Percentiles rank a stretch among this genome's conserved stretches.
These are phyloP conservation scores for Cokeromyces recurvatus DNA, from an alignment of 371 early-diverging fungal genomes.

Conservation along the genomic window DNA sequence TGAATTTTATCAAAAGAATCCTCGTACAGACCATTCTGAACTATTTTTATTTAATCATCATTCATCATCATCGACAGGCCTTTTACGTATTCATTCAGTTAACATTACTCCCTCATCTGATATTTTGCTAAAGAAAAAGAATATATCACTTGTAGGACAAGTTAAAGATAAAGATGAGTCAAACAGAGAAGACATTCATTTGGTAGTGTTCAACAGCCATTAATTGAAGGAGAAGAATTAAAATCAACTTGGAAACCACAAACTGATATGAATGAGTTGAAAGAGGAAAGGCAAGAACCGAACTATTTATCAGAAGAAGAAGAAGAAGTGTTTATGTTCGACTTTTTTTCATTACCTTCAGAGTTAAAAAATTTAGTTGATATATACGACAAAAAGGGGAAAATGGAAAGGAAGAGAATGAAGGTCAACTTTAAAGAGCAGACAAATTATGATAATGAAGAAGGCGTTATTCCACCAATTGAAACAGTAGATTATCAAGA, in stretches of 20 bases:
- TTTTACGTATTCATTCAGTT: not conserved
- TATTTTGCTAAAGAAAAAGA: not conserved
- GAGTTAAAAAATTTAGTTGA: constrained; percentile 22
- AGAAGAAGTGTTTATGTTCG: constrained; percentile 15
- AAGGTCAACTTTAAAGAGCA: constrained; percentile 2
- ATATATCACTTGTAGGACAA: not conserved
- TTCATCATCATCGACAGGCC: not conserved
- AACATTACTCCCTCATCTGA: constrained; percentile 1
- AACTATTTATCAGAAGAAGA: not conserved
- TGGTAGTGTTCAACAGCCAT: constrained; percentile 5
- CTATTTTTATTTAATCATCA: no score
- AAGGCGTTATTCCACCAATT: no score
- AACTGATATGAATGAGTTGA: not conserved
- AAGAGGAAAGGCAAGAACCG: not conserved
- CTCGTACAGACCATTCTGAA: no score
- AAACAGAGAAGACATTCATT: constrained; percentile 12
- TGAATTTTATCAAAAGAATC: no score
- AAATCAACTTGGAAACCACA: no score
- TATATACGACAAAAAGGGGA: constrained; percentile 13
- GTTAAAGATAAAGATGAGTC: not conserved
- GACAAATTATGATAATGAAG: constrained; percentile 1
- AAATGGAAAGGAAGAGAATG: constrained; percentile 6
- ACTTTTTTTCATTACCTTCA: constrained; percentile 26
- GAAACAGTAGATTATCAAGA: constrained; percentile 6
- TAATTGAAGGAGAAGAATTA: not conserved